These are phyloP conservation scores for Pilatotrama ljubarskyi DNA, from an alignment of 768 basidiomycete genomes.

Conservation along the genomic window DNA sequence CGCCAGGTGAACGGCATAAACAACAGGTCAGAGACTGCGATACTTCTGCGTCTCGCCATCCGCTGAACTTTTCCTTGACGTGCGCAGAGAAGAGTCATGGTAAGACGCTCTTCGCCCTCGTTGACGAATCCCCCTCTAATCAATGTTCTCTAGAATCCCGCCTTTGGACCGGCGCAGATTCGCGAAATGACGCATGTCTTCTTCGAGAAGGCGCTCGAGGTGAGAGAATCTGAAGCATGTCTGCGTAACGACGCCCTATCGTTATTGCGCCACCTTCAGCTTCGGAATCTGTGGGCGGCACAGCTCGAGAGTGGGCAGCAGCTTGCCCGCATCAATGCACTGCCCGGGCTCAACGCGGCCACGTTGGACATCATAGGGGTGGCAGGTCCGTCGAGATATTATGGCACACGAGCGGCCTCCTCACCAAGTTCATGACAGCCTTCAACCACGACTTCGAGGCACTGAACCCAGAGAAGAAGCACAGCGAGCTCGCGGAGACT, in stretches of 20 bases:
- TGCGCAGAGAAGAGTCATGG: not conserved
- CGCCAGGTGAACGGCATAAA: too few species aligned
- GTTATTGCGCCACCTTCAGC: too few species aligned
- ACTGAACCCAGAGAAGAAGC: slow-evolving; percentile 27
- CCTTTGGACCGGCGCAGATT: slow-evolving; percentile 31
- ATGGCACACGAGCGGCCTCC: too few species aligned
- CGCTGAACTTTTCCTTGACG: not conserved
- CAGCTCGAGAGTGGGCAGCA: not conserved
- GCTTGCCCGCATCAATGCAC: not conserved
- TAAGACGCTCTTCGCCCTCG: not conserved
- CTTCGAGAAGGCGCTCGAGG: slow-evolving; percentile 27
- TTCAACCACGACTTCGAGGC: slow-evolving; percentile 38
- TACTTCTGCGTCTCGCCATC: too few species aligned
- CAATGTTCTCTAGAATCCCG: slow-evolving; percentile 23
- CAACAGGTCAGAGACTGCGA: too few species aligned
- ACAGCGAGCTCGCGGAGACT: slow-evolving; percentile 32
- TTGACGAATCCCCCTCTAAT: not conserved
- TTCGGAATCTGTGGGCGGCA: not conserved
- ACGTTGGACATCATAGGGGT: slow-evolving; percentile 6
- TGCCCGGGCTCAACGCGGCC: not conserved
- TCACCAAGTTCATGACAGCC: slow-evolving; percentile 50
- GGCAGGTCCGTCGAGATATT: not conserved
- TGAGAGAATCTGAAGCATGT: too few species aligned
- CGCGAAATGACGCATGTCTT: slow-evolving; percentile 24
- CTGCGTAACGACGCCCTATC: too few species aligned